These are phyloP conservation scores for Bryoglossum gracile DNA, from an alignment of 495 filamentous ascomycete species.

Conservation along the genomic window DNA sequence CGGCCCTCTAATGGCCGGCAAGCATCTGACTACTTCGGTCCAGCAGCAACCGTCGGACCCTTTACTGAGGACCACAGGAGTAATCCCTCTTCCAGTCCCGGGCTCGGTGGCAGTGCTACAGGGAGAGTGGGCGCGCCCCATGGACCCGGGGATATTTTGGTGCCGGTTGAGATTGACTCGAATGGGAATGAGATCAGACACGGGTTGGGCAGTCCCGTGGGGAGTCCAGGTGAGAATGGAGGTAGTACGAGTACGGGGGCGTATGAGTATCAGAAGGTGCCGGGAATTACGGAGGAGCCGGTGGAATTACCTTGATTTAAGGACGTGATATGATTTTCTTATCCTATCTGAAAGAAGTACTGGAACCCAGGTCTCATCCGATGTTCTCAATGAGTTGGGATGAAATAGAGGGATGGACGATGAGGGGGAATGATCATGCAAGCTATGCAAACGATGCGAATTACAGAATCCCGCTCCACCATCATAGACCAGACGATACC, in stretches of 20 bases:
- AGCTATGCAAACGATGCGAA: no score
- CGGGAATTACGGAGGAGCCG: neutral
- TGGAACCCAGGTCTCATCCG: neutral
- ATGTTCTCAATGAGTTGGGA: no score
- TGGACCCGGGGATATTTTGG: conserved; percentile 18
- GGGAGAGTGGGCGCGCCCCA: conserved; percentile 17
- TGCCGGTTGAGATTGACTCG: conserved; percentile 22
- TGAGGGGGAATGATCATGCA: no score
- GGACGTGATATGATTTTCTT: neutral
- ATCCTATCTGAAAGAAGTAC: neutral
- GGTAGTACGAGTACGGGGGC: no score
- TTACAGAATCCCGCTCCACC: no score
- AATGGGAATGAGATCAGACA: no score
- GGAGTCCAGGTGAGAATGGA: no score
- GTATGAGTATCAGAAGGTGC: conserved; percentile 2
- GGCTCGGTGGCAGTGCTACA: conserved; percentile 8
- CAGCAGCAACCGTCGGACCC: conserved; percentile 16
- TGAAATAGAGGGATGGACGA: no score
- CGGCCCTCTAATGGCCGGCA: conserved; percentile 5
- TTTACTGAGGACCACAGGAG: conserved; percentile 11
- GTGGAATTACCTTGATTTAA: conserved; percentile 22
- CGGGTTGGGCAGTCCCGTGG: no score
- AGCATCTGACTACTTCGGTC: conserved; percentile 22
- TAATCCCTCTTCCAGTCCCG: neutral
- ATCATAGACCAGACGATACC: no score